Base-by-base conservation (phyloP, 768 basidiomycete genomes). In the Neoboletus subvelutipes region DNA sequence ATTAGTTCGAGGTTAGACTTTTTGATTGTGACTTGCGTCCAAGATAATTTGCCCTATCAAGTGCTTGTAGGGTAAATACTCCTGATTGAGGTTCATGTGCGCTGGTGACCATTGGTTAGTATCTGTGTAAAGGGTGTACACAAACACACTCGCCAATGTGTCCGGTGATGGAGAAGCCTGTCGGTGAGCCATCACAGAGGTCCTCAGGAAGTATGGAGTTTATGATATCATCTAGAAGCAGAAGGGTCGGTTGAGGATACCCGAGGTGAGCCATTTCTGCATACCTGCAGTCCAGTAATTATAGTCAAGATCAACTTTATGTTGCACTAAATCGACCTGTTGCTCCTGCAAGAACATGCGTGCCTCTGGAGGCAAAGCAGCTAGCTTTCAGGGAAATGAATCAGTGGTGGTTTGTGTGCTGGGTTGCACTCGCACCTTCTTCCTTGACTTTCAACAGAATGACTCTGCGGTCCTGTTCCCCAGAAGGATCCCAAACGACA, bases 41-140 rank as follows among this genome's bases (percentile, higher is more conserved):
- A 98, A 77, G 41, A 98, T 84, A 36, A 98, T 81, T 73, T 96
- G 88, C 0, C 95, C 97, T 64, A 99, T 97, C 31, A 94, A 71
- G 63, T 90, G 73, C 69, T 93, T 94, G 76, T 90, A 98, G 2
- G 94, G 94, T 31, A 98, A 70, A 75, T 95, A 98, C 70, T 94
- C 90, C 18, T 87, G 83, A 62, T 88, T 84, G 34, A 99, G 80
- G 69, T 99, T 99, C 50, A 98, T 73, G 69, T 98, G 97, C 0
- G 92, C 96, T 97, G 56, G 22, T 48, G 18, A 52, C 11, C 13
- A 45, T 50, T 55, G 55, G 42, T 62, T 33, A 56, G 49, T 52
- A 20, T n/a, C 22, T 17, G 26, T 31, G 11, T n/a, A 13, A 56
- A 20, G 20, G 9, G 37, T 28, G n/a, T 6, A 28, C 24, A 39